Percentiles rank a stretch among this genome's conserved stretches.
Conservation (phyloP, 495 filamentous ascomycete genomes). For the Durotheca rogersii region DNA sequence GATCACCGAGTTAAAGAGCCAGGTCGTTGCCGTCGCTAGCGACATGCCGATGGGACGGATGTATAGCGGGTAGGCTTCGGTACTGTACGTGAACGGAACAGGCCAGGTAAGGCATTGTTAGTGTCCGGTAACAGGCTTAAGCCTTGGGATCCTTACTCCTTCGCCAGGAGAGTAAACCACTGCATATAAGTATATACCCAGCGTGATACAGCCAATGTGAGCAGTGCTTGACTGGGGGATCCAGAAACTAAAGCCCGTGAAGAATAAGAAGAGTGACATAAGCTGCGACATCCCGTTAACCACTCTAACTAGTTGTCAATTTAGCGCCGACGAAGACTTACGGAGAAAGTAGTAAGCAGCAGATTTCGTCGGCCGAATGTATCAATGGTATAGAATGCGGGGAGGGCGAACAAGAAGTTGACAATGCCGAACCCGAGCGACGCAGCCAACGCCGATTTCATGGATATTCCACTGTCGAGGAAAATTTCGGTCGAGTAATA, state of each 20-base stretch:
- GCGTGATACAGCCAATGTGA: constrained; percentile 59
- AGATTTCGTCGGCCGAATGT: constrained; percentile 81
- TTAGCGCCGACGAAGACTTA: no score
- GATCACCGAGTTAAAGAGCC: constrained; percentile 69
- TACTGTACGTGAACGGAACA: constrained; percentile 81
- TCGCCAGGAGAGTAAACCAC: constrained; percentile 77
- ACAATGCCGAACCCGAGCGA: constrained; percentile 77
- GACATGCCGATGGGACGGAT: constrained; percentile 71
- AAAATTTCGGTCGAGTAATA: constrained; percentile 73
- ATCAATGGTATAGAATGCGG: constrained; percentile 79
- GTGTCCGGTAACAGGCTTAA: neutral
- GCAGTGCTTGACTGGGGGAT: constrained; percentile 53
- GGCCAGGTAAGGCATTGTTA: constrained; percentile 42
- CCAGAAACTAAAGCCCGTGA: constrained; percentile 79
- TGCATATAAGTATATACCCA: constrained; percentile 74
- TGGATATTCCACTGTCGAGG: constrained; percentile 55
- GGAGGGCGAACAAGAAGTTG: constrained; percentile 77
- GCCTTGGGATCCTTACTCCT: constrained; percentile 43
- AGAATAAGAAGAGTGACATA: constrained; percentile 70
- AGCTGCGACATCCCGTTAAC: no score
- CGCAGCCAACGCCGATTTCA: constrained; percentile 59
- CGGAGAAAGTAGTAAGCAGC: constrained; percentile 72
- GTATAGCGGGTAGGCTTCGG: constrained; percentile 76
- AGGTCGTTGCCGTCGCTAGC: constrained; percentile 66
- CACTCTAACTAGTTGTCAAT: no score